phyloP scores from a whole-genome alignment of 2,329 filamentous ascomycete genomes.

The Calonectria fujianensis region DNA sequence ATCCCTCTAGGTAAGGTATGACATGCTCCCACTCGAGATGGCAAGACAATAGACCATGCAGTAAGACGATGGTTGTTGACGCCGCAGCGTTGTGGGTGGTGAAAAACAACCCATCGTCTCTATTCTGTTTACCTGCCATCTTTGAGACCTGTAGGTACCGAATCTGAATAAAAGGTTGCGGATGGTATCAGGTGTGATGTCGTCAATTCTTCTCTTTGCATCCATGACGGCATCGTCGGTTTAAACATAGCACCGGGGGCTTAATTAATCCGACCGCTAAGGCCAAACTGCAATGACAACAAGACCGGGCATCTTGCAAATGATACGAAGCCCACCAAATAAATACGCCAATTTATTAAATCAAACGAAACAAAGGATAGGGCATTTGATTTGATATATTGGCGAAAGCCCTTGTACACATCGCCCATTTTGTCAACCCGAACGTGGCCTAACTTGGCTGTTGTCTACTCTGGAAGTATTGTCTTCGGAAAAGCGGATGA shows the following conservation, averaged over 20 bases:
- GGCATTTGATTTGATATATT: neutral
- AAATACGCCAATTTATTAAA: neutral
- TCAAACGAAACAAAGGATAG: neutral
- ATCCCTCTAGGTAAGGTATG: conserved; percentile 27
- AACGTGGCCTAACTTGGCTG: neutral
- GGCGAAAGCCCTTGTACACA: neutral
- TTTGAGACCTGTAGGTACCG: neutral
- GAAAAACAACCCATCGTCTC: conserved; percentile 21
- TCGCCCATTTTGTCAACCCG: neutral
- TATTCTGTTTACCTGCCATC: neutral
- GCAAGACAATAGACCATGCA: conserved; percentile 35
- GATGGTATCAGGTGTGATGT: neutral
- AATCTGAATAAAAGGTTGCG: neutral
- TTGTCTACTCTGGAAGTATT: neutral
- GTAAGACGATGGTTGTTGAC: conserved; percentile 17
- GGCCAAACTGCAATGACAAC: neutral
- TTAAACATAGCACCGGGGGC: neutral
- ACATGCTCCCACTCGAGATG: conserved; percentile 37
- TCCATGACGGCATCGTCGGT: neutral
- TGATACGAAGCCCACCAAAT: neutral
- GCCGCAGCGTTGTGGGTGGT: conserved; percentile 16
- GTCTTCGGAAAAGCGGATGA: neutral
- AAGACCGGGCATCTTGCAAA: neutral
- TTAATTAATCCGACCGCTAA: conserved; percentile 14
- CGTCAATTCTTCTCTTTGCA: neutral